These are phyloP conservation scores for Grigorovia yakushimaensis DNA, from an alignment of 805 yeast species.

Conservation along the genomic window DNA sequence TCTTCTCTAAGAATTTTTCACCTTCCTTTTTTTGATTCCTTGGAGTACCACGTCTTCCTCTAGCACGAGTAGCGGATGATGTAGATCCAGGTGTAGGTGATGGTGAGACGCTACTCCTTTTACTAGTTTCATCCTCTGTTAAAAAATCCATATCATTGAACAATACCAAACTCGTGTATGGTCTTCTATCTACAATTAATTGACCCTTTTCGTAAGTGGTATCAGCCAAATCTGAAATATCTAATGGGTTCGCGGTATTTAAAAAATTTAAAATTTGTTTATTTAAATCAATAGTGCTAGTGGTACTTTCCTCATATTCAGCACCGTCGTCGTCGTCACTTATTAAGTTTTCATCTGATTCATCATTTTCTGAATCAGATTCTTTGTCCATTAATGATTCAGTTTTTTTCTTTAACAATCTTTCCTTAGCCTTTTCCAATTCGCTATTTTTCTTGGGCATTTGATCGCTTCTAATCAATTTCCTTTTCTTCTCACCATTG, in stretches of 20 bases:
- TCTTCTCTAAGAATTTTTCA: conserved; percentile 60
- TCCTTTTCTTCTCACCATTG: conserved; percentile 27
- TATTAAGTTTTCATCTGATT: conserved; percentile 21
- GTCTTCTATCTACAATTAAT: conserved; percentile 54
- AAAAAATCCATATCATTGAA: conserved; percentile 51
- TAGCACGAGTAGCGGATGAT: conserved; percentile 14
- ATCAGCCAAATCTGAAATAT: conserved; percentile 71
- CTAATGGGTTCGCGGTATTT: conserved; percentile 65
- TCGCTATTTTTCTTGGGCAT: conserved; percentile 12
- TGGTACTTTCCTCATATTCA: conserved; percentile 19
- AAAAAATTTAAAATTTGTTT: conserved; percentile 63
- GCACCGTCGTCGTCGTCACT: conserved; percentile 37
- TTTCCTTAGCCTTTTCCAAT: conserved; percentile 26
- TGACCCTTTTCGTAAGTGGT: conserved; percentile 60
- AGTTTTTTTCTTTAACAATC: conserved; percentile 17
- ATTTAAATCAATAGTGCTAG: conserved; percentile 38
- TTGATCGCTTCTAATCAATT: conserved; percentile 32
- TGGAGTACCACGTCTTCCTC: conserved; percentile 30
- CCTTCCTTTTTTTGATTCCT: conserved; percentile 50
- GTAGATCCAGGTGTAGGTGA: conserved; percentile 6
- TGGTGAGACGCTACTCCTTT: conserved; percentile 11
- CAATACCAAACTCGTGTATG: conserved; percentile 49
- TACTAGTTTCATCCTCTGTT: conserved; percentile 24
- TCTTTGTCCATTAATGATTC: conserved; percentile 14
- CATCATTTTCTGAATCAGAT: conserved; percentile 14